Evolutionary conservation across 805 yeast genomes (phyloP).

Genomic region (Maudiozyma saulgeensis): DNA sequence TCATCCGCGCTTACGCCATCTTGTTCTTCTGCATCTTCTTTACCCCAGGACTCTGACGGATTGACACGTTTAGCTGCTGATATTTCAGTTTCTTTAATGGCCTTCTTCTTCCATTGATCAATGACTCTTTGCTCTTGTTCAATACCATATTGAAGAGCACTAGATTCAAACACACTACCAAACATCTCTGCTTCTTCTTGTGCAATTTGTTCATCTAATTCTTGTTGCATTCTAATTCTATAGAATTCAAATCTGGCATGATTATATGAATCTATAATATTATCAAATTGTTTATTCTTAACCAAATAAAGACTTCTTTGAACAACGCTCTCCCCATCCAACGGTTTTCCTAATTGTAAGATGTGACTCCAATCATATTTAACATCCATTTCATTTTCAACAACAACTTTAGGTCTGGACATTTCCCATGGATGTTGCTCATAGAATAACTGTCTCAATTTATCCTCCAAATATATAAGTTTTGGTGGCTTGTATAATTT

Average conservation of each 20-base stretch:
- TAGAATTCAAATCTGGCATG: conserved; percentile 84
- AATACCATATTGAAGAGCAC: conserved; percentile 58
- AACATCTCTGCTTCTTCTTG: conserved; percentile 79
- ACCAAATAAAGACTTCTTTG: conserved; percentile 58
- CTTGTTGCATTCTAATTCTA: conserved; percentile 73
- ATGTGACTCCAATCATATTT: conserved; percentile 69
- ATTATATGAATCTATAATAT: conserved; percentile 63
- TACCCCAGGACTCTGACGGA: conserved; percentile 25
- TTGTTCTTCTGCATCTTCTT: not conserved
- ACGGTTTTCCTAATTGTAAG: conserved; percentile 58
- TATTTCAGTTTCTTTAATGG: conserved; percentile 52
- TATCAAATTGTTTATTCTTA: conserved; percentile 25
- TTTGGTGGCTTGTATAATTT: conserved; percentile 23
- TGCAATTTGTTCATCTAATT: conserved; percentile 58
- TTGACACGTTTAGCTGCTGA: conserved; percentile 38
- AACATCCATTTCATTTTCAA: conserved; percentile 63
- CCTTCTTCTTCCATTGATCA: conserved; percentile 65
- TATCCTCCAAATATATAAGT: conserved; percentile 47
- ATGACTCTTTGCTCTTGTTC: conserved; percentile 61
- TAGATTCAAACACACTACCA: conserved; percentile 63
- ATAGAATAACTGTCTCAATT: conserved; percentile 70
- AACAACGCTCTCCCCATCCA: conserved; percentile 86
- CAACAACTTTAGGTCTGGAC: conserved; percentile 74
- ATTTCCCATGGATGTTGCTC: conserved; percentile 98
- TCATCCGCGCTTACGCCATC: not conserved